Base-by-base conservation (phyloP, 164 flowering plant species). In the Buxus sempervirens region DNA sequence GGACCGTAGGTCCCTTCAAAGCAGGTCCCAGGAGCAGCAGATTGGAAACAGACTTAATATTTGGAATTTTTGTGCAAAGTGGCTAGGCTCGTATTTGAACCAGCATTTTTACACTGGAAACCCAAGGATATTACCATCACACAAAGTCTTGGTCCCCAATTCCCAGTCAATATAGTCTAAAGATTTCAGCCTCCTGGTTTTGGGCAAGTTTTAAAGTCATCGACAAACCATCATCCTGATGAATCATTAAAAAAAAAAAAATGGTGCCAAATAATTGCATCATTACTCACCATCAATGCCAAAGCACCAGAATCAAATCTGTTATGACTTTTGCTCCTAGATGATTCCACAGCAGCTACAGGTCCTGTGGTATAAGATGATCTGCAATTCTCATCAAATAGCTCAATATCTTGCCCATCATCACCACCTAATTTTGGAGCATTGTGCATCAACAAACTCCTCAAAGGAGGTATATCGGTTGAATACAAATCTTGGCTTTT, bases 301-400 rank as follows among this genome's bases (percentile, higher is more conserved):
- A 60, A 64, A 64, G 81, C 77, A 75, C 73, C 79, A 56, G 77
- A 71, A 74, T 82, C 86, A 69, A 71, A 79, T 73, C 76, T 81
- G 72, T 72, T 87, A 64, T 76, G 82, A 58, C 78, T 66, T 75
- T 78, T 83, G 76, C 72, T 84, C 73, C 78, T 81, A 19, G 84
- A 79, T 56, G 86, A 80, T 20, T 86, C 89, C 77, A 74, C 63
- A 19, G 76, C 77, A 67, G 84, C 78, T 69, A 78, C 63, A 8
- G 78, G 65, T 60, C 85, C 78, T n/a, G 81, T 75, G 72, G 65
- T 81, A 62, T 82, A 80, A n/a, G 87, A 59, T 60, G 62, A 72
- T 70, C 77, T 83, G 68, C 68, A 72, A 65, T 73, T 83, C 66
- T 89, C 96, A 68, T 90, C 97, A 72, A 62, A 79, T 28, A 66